A percentile compares a stretch with the other conserved stretches of the same genome.
Evolutionary conservation across 1,139 yeast genomes (phyloP).

Genomic region (Nematodospora anomalae): DNA sequence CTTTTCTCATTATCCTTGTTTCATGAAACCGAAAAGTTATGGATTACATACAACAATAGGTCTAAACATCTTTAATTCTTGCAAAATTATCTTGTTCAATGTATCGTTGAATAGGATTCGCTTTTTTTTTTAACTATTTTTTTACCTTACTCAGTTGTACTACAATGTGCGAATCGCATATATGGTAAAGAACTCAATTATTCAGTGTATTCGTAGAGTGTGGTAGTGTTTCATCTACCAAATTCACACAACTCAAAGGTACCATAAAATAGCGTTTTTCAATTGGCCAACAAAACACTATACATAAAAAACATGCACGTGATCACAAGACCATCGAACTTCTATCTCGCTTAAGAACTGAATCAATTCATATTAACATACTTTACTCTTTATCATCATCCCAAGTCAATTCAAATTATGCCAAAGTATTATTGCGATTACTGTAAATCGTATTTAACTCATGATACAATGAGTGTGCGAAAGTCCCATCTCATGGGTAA

Average conservation of each 20-base stretch:
- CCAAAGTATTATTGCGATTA: slow-evolving; percentile 80
- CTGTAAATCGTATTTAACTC: slow-evolving; percentile 83
- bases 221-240: slow-evolving; percentile 3
- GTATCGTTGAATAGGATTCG: slow-evolving; percentile 6
- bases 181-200: no score
- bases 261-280: slow-evolving; percentile 5
- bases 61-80: slow-evolving; percentile 35
- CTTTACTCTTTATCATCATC: no score
- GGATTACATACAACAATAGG: slow-evolving; percentile 34
- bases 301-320: slow-evolving; percentile 1
- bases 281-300: slow-evolving; percentile 11
- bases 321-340: no score
- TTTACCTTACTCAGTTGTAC: slow-evolving; percentile 5
- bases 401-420: slow-evolving; percentile 26
- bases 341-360: no score
- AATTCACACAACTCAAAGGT: neutral
- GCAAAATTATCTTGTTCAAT: neutral
- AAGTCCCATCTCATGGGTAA: slow-evolving; percentile 80
- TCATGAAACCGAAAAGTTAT: neutral
- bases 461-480: slow-evolving; percentile 84
- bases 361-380: no score
- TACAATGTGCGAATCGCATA: slow-evolving; percentile 6
- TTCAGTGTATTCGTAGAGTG: no score
- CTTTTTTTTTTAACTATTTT: slow-evolving; percentile 1
- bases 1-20: neutral